Percentiles rank a stretch among this genome's conserved stretches.
Conservation (phyloP, 2,329 filamentous ascomycete species). For the Didymella pinodella region DNA sequence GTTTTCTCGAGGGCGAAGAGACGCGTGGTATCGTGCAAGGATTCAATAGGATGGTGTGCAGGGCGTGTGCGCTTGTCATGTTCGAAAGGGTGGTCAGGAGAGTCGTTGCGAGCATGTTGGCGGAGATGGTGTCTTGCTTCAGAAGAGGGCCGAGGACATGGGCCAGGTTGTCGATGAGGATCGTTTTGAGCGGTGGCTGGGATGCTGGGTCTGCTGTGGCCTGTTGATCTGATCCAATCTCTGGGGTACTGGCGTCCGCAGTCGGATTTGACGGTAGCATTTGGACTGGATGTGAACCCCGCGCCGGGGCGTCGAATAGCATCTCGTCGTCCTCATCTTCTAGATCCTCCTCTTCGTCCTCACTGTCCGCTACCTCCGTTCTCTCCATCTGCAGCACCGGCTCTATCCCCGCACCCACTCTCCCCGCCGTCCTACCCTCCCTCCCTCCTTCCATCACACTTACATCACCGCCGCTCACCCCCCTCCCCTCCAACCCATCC, state of each 20-base stretch:
- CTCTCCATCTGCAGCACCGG: conserved; percentile 19
- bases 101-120: conserved; percentile 52
- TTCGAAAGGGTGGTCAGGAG: conserved; percentile 54
- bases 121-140: conserved; percentile 49
- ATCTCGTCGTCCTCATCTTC: conserved; percentile 44
- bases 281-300: not conserved
- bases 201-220: not conserved
- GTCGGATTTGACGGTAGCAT: not conserved
- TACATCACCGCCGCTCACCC: conserved; percentile 2
- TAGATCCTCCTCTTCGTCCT: conserved; percentile 45
- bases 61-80: conserved; percentile 47
- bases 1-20: conserved; percentile 6
- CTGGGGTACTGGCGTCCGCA: not conserved
- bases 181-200: not conserved
- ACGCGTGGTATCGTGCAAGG: conserved; percentile 30
- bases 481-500: conserved; percentile 41
- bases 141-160: conserved; percentile 50
- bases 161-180: conserved; percentile 53
- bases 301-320: conserved; percentile 41
- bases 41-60: conserved; percentile 55
- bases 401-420: not conserved
- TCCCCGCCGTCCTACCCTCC: not conserved
- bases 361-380: conserved; percentile 45
- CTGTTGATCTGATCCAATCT: not conserved
- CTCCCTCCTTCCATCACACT: not conserved